Base-by-base conservation (phyloP, 305 asterid genomes). In the Fraxinus baroniana region DNA sequence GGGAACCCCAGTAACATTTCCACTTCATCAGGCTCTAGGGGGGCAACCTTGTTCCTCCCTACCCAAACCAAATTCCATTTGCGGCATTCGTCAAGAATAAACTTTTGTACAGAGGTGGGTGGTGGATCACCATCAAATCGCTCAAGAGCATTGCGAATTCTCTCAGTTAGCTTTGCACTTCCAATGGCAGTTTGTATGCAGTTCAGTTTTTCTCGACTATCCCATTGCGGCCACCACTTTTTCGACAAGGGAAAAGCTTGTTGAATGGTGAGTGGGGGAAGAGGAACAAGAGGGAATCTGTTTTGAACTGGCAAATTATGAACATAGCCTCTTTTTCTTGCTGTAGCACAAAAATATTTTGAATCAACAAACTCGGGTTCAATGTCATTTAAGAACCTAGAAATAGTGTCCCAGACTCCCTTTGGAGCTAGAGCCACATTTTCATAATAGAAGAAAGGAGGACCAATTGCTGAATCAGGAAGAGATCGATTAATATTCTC, bases 181-280 rank as follows among this genome's bases (percentile, higher is more conserved):
- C 90, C 99, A 46, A 91, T 84, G 0, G 90, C 92, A 0, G 99
- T 97, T 83, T 97, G 99, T 41, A 97, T 86, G 83, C 99, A 97
- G 82, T 97, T 97, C 75, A 97, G 66, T 62, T 97, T 91, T 0
- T 90, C 94, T 7, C 99, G 80, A 0, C 85, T 3, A 80, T 97
- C 99, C 99, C 99, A 94, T 7, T 88, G 22, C 7, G 99, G 99
- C 99, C 99, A 97, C 97, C 98, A 94, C 78, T 46, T 92, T 75
- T 55, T 94, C 0, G 98, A 89, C 55, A 96, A 62, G 0, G 99
- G 99, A 74, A 96, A 90, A 1, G 98, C 97, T 72, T 92, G 96
- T 12, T 86, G 85, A 79, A 94, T 84, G 2, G 97, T 96, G 22
- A 87, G 88, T 0, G 99, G 98, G 0, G 96, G 97, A 8, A 87